A percentile compares a stretch with the other conserved stretches of the same genome.
phyloP scores from a whole-genome alignment of 2,329 filamentous ascomycete species.

The Pezicula rhizophila region DNA sequence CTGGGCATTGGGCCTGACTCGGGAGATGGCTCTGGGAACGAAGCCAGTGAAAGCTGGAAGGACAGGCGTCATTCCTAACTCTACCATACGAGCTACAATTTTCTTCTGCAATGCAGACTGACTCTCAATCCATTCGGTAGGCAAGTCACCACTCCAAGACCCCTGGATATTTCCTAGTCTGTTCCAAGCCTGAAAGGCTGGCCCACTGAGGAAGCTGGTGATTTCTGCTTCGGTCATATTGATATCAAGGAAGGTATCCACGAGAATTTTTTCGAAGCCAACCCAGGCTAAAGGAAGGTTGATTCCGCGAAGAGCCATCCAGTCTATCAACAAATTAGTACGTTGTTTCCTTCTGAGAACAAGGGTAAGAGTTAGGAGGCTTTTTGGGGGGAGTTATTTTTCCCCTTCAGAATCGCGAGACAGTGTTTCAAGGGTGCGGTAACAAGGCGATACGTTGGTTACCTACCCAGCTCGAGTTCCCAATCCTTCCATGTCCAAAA shows the following conservation, averaged over 20 bases:
- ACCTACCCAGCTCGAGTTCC: slow-evolving; percentile 38
- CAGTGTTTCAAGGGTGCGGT: no score
- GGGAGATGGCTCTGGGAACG: slow-evolving; percentile 36
- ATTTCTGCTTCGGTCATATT: slow-evolving; percentile 40
- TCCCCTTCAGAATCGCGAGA: no score
- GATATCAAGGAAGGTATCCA: slow-evolving; percentile 40
- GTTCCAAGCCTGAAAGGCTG: slow-evolving; percentile 47
- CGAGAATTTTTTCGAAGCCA: slow-evolving; percentile 43
- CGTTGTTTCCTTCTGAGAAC: no score
- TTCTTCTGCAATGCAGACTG: slow-evolving; percentile 43
- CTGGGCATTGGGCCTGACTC: slow-evolving; percentile 35
- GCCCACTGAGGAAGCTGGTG: slow-evolving; percentile 39
- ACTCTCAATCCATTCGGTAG: slow-evolving; percentile 38
- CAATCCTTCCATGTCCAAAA: slow-evolving; percentile 50
- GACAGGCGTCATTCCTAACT: slow-evolving; percentile 46
- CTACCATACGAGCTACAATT: slow-evolving; percentile 43
- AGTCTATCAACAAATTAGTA: slow-evolving; percentile 24
- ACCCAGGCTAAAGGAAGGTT: slow-evolving; percentile 47
- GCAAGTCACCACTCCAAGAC: slow-evolving; percentile 40
- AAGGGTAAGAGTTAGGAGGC: no score
- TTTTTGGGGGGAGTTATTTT: no score
- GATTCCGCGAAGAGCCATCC: slow-evolving; percentile 44
- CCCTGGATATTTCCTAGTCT: slow-evolving; percentile 48
- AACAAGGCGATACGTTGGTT: no score
- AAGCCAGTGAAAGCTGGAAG: slow-evolving; percentile 46